A percentile compares a stretch with the other conserved stretches of the same genome.
Evolutionary conservation across 208 protist species (phyloP).

Genomic region (Leishmania tropica): DNA sequence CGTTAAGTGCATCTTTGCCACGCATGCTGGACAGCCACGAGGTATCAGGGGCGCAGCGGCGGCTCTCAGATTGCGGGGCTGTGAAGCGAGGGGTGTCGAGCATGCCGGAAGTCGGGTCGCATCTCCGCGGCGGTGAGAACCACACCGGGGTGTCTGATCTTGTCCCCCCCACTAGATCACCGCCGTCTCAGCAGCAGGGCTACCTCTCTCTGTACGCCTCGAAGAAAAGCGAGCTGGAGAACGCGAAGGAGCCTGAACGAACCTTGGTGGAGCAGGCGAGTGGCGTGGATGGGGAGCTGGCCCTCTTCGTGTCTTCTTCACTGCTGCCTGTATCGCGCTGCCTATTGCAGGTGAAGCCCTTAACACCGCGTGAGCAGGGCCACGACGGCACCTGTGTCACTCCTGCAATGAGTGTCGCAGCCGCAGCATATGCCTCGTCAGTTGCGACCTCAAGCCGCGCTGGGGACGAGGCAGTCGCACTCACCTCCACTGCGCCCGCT

Average conservation of each 20-base stretch:
- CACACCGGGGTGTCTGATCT: background rate
- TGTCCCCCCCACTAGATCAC: background rate
- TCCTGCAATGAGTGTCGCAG: background rate
- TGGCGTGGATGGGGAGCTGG: conserved; percentile 13
- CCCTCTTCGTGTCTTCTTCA: conserved; percentile 14
- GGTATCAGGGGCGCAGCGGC: conserved; percentile 1
- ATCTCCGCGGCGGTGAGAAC: background rate
- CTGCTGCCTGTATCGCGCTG: conserved; percentile 13
- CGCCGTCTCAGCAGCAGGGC: background rate
- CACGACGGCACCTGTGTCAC: background rate
- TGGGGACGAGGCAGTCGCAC: background rate
- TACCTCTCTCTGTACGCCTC: conserved; percentile 11
- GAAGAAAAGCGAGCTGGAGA: background rate
- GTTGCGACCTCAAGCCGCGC: background rate
- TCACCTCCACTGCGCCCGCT: background rate
- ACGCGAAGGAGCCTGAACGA: background rate
- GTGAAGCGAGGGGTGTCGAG: background rate
- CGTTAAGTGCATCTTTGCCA: background rate
- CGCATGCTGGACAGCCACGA: background rate
- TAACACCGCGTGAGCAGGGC: background rate
- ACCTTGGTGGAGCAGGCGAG: background rate
- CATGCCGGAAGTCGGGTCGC: background rate
- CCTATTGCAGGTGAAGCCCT: background rate
- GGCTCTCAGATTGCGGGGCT: background rate
- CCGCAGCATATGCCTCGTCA: background rate